Base-by-base conservation (phyloP, 352 stramenopile species). In the Globisporangium apiculatum region DNA sequence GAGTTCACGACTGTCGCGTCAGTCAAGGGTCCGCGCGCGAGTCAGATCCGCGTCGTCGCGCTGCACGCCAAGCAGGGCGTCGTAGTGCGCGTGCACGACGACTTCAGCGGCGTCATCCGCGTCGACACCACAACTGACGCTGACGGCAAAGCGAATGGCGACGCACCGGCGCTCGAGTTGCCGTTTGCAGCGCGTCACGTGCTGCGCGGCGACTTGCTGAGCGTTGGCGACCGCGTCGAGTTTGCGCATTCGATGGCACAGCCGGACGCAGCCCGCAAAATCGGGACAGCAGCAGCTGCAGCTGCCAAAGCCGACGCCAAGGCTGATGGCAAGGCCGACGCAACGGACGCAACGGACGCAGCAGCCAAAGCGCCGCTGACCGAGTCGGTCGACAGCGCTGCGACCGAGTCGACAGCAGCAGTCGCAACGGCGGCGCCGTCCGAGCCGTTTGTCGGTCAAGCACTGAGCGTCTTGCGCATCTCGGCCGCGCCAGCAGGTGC, bases 171-270 rank as follows among this genome's bases (percentile, higher is more conserved):
- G 1, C 18, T 76, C 11, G 73, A 83, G 9, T 68, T 79, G 3
- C 64, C 62, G 14, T 93, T 84, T 60, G 62, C 64, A 5, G 67
- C 69, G 51, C 68, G 75, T 9, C 69, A 72, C 41, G 79, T 93
- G 53, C 68, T 93, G 51, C 75, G 75, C 46, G 75, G 72, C 9
- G 79, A 89, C 48, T 54, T 83, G 10, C 62, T 93, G 4, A 69
- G 59, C 11, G 76, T 83, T 24, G 83, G 80, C 8, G 83, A 93
- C 62, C 78, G 76, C 54, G 80, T 93, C 7, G 79, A 91, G 66
- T 91, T 89, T 75, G 75, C 76, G 36, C 67, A 76, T 17, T 62
- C 46, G 53, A 67, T 55, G 47, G 63, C 45, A 64, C 69, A 57
- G 57, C 63, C 55, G 51, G 73, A 37, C 54, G 72, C 64, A 66